Percentiles rank a stretch among this genome's conserved stretches.
These are phyloP conservation scores for Pulicaria dysenterica DNA, from an alignment of 129 eudicot genomes.

Conservation along the genomic window DNA sequence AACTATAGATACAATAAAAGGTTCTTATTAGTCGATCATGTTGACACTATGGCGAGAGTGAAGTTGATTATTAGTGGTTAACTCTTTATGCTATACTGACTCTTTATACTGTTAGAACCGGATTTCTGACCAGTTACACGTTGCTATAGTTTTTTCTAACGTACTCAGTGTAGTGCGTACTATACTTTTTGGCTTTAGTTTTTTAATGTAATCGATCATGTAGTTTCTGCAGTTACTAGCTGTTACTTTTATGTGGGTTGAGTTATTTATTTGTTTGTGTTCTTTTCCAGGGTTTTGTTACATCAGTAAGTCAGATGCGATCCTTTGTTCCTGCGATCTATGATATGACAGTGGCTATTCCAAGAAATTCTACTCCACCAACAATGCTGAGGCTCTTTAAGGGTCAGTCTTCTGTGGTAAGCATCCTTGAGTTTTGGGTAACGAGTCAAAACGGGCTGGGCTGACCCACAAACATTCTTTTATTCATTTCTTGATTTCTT, in stretches of 20 bases:
- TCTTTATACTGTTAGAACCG: not conserved
- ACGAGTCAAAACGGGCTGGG: not conserved
- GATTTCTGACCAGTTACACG: not conserved
- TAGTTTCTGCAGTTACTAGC: not conserved
- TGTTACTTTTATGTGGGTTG: conserved; percentile 2
- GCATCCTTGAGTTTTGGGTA: conserved; percentile 23
- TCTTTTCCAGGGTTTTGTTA: conserved; percentile 74
- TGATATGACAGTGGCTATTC: conserved; percentile 80
- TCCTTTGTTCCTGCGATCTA: conserved; percentile 89
- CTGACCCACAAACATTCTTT: not conserved
- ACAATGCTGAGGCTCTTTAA: conserved; percentile 83
- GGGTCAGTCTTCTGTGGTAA: conserved; percentile 88
- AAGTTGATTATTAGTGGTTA: not conserved
- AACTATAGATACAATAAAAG: not conserved
- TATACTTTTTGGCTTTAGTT: not conserved
- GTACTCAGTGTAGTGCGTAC: not conserved
- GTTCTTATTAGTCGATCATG: not conserved
- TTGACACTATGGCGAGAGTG: not conserved
- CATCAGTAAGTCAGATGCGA: conserved; percentile 85
- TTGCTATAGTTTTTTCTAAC: not conserved
- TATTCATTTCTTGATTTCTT: not conserved
- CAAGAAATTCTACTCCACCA: conserved; percentile 67
- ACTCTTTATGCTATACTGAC: not conserved
- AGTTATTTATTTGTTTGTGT: not conserved
- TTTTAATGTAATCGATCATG: conserved; percentile 13